Conservation (phyloP, 2,329 filamentous ascomycete species). For the Cercospora citrullina region DNA sequence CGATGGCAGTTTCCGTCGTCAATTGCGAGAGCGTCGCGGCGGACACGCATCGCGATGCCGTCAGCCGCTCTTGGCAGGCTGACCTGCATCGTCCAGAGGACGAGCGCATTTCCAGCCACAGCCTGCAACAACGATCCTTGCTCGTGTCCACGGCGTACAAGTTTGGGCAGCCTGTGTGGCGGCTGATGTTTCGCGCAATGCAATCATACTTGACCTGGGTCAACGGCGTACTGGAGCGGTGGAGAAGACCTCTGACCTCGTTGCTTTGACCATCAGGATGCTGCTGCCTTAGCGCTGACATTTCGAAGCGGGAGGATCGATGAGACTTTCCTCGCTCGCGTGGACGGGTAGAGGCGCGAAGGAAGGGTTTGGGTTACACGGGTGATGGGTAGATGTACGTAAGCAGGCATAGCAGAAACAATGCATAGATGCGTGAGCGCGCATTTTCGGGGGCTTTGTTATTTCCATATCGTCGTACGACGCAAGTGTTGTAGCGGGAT, state of each 20-base stretch:
- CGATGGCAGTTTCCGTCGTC: background rate
- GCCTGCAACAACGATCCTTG: background rate
- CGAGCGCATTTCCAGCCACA: background rate
- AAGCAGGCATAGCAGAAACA: background rate
- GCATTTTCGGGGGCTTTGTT: background rate
- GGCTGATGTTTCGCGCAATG: background rate
- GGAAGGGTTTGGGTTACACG: background rate
- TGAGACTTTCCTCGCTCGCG: background rate
- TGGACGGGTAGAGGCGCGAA: background rate
- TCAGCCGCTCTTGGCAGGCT: background rate
- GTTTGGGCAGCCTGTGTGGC: background rate
- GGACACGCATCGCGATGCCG: background rate
- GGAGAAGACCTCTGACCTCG: background rate
- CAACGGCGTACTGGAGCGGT: background rate
- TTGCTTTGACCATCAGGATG: background rate
- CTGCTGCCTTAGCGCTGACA: background rate
- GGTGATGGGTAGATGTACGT: background rate
- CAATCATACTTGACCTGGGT: background rate
- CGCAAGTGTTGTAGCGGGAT: too few relatives aligned
- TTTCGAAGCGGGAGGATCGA: background rate
- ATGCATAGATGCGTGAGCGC: background rate
- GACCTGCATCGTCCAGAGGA: background rate
- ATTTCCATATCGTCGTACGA: background rate
- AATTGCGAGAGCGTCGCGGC: background rate
- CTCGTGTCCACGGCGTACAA: background rate